phyloP scores from a whole-genome alignment of 805 yeast species.

The Zygoascus flipseniorum region DNA sequence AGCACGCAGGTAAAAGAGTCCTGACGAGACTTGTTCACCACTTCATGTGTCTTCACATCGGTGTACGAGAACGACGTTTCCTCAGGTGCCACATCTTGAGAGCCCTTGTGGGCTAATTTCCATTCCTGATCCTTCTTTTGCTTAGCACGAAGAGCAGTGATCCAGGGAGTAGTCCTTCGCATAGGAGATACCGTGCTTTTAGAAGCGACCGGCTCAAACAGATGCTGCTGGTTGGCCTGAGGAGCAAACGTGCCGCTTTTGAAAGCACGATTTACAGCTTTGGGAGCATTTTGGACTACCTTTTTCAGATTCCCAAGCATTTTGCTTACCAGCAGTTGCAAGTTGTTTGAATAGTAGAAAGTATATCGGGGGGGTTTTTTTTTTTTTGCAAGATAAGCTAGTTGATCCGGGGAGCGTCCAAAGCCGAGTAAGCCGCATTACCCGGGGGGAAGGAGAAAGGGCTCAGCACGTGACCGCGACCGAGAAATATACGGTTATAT shows the following conservation, averaged over 20 bases:
- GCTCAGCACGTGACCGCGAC: too few relatives aligned
- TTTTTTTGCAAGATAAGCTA: background rate
- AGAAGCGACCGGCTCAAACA: slow-evolving; percentile 28
- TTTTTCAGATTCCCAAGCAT: background rate
- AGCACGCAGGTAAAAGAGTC: slow-evolving; percentile 49
- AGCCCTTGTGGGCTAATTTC: slow-evolving; percentile 32
- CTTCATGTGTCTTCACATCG: slow-evolving; percentile 60
- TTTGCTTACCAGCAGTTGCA: background rate
- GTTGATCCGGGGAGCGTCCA: background rate
- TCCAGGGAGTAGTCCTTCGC: slow-evolving; percentile 61
- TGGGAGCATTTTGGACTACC: background rate
- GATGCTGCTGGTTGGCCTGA: slow-evolving; percentile 11
- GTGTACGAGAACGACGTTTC: slow-evolving; percentile 42
- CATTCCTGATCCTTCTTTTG: slow-evolving; percentile 65
- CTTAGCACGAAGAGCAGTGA: slow-evolving; percentile 71
- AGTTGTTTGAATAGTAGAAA: background rate
- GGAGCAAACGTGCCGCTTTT: background rate
- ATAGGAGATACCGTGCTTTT: slow-evolving; percentile 30
- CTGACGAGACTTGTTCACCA: slow-evolving; percentile 62
- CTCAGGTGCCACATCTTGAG: slow-evolving; percentile 45
- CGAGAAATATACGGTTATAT: too few relatives aligned
- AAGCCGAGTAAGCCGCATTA: background rate
- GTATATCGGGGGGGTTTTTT: background rate
- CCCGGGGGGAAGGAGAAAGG: background rate
- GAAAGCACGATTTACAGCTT: background rate